Evolutionary conservation across 2,329 filamentous ascomycete species (phyloP).

Genomic region (Diaporthe aspalathi): DNA sequence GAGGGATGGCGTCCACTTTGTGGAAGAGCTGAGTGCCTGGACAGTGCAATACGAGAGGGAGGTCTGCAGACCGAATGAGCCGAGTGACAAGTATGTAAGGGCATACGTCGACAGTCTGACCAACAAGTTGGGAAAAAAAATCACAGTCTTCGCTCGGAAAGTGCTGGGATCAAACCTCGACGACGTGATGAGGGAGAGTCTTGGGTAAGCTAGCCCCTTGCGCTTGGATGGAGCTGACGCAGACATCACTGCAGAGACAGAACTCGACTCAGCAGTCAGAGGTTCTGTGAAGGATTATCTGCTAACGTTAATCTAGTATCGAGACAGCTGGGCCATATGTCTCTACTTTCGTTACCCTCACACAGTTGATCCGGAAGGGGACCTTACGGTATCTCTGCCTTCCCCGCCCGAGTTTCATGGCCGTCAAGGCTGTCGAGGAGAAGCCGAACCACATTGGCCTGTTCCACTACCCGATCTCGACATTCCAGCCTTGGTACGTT

Average conservation of each 20-base stretch:
- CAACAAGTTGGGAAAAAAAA: not conserved
- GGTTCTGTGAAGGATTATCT: not conserved
- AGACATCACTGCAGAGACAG: no score
- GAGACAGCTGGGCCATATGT: not conserved
- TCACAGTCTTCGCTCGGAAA: not conserved
- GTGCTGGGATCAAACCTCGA: not conserved
- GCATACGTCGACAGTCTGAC: not conserved
- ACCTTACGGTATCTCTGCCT: not conserved
- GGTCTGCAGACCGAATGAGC: not conserved
- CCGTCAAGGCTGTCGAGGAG: not conserved
- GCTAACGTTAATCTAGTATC: not conserved
- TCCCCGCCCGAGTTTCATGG: not conserved
- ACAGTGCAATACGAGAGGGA: slow-evolving; percentile 3
- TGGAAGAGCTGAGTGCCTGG: slow-evolving; percentile 11
- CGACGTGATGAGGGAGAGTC: slow-evolving; percentile 15
- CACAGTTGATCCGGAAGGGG: not conserved
- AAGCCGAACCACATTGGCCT: not conserved
- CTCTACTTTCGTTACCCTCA: not conserved
- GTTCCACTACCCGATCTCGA: not conserved
- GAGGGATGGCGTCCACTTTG: not conserved
- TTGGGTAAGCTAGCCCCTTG: not conserved
- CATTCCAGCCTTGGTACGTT: slow-evolving; percentile 1
- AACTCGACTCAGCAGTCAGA: not conserved
- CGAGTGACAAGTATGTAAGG: not conserved
- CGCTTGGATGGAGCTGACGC: not conserved